Percentiles rank a stretch among this genome's conserved stretches.
phyloP scores from a whole-genome alignment of 306 rosid species.

The Inga oerstediana region DNA sequence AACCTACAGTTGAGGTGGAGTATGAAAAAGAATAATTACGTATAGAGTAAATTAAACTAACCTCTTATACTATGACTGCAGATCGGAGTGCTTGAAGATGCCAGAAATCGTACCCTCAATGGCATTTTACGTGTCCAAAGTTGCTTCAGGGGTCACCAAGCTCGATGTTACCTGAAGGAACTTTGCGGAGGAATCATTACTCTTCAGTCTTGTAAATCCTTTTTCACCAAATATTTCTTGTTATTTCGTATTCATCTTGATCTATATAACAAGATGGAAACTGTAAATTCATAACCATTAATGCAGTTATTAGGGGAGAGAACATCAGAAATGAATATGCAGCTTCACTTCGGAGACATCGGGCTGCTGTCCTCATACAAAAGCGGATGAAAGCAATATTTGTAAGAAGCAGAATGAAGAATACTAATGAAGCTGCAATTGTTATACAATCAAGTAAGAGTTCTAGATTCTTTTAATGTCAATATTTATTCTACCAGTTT shows the following conservation, averaged over 20 bases:
- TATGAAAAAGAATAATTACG: background rate
- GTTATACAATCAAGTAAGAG: constrained; percentile 74
- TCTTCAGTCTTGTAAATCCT: constrained; percentile 85
- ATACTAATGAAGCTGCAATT: constrained; percentile 61
- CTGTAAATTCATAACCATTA: constrained; percentile 25
- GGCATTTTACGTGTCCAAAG: constrained; percentile 93
- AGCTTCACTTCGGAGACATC: constrained; percentile 61
- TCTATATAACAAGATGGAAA: constrained; percentile 23
- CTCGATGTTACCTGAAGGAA: constrained; percentile 67
- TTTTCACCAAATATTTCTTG: constrained; percentile 22
- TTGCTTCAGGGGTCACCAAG: constrained; percentile 94
- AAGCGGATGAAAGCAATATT: constrained; percentile 58
- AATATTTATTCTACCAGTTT: background rate
- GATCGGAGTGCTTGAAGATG: constrained; percentile 98
- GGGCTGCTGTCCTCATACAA: constrained; percentile 78
- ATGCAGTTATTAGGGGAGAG: constrained; percentile 80
- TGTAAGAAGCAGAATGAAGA: constrained; percentile 55
- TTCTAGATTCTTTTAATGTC: constrained; percentile 7
- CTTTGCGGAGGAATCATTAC: constrained; percentile 67
- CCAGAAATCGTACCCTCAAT: constrained; percentile 92
- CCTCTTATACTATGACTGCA: constrained; percentile 39
- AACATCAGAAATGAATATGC: constrained; percentile 72
- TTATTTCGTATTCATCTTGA: constrained; percentile 35
- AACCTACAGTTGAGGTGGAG: background rate
- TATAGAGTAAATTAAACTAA: background rate